Percentiles rank a stretch among this genome's conserved stretches.
phyloP scores from a whole-genome alignment of 2,329 filamentous ascomycete species.

The Nemania diffusa region DNA sequence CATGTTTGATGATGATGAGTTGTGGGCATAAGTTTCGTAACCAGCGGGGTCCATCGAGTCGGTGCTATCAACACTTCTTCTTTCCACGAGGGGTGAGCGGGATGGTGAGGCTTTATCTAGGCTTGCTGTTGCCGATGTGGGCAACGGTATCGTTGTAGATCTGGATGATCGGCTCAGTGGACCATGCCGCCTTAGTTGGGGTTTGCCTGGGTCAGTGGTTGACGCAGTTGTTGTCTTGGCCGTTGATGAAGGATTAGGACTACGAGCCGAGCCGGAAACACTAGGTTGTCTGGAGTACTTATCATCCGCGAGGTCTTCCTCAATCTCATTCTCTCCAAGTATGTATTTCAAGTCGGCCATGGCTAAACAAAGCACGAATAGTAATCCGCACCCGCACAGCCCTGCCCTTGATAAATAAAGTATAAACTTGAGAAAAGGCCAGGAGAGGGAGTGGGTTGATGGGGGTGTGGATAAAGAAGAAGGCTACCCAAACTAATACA shows the following conservation, averaged over 20 bases:
- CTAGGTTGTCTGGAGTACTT: slow-evolving; percentile 55
- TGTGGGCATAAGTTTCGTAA: slow-evolving; percentile 51
- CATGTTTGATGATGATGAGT: slow-evolving; percentile 51
- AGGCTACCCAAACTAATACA: slow-evolving; percentile 50
- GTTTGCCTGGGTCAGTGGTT: slow-evolving; percentile 47
- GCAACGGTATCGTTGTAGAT: slow-evolving; percentile 45
- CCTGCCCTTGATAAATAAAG: slow-evolving; percentile 50
- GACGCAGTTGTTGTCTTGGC: slow-evolving; percentile 55
- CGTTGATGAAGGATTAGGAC: slow-evolving; percentile 51
- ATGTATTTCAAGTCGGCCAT: slow-evolving; percentile 67
- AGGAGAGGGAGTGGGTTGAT: slow-evolving; percentile 42
- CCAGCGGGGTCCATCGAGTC: slow-evolving; percentile 60
- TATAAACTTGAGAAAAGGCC: slow-evolving; percentile 46
- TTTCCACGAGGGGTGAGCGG: slow-evolving; percentile 46
- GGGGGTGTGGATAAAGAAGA: slow-evolving; percentile 48
- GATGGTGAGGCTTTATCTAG: slow-evolving; percentile 37
- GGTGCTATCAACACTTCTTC: slow-evolving; percentile 59
- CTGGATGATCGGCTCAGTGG: slow-evolving; percentile 49
- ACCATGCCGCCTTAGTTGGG: slow-evolving; percentile 52
- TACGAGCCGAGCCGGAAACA: slow-evolving; percentile 51
- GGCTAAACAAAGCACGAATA: slow-evolving; percentile 47
- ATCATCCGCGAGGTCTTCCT: slow-evolving; percentile 61
- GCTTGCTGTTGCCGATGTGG: slow-evolving; percentile 33
- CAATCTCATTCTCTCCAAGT: slow-evolving; percentile 63
- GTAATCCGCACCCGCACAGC: slow-evolving; percentile 50